Evolutionary conservation across 441 rosid species (phyloP).

Genomic region (Gossypium schwendimanii): DNA sequence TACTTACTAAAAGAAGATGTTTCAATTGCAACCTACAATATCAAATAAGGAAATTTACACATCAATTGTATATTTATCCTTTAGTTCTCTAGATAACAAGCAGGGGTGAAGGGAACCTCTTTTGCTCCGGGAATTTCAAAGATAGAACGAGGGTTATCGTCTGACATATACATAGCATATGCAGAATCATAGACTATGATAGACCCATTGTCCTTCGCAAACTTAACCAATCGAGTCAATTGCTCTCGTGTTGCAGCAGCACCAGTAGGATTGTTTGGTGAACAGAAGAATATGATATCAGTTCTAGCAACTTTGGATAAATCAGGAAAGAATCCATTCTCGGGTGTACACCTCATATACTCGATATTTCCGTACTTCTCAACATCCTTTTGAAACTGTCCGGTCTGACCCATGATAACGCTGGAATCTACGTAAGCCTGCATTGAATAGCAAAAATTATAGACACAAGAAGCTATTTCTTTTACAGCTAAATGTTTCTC

Average conservation of each 20-base stretch:
- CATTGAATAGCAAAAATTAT: neutral
- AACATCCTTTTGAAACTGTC: constrained; percentile 53
- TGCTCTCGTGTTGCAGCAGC: constrained; percentile 92
- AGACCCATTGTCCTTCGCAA: constrained; percentile 89
- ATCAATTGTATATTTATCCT: neutral
- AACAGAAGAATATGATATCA: constrained; percentile 90
- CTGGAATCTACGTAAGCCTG: constrained; percentile 98
- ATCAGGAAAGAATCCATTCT: constrained; percentile 93
- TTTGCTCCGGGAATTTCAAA: constrained; percentile 96
- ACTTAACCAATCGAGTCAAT: constrained; percentile 58
- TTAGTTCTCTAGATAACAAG: neutral
- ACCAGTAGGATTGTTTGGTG: constrained; percentile 96
- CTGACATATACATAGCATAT: constrained; percentile 84
- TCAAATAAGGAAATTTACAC: neutral
- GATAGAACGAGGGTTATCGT: constrained; percentile 80
- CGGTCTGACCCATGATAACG: constrained; percentile 95
- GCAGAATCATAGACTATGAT: constrained; percentile 93
- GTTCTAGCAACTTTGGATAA: constrained; percentile 57
- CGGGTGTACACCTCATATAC: constrained; percentile 90
- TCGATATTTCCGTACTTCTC: constrained; percentile 72
- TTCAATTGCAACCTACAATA: constrained; percentile 79
- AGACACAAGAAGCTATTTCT: neutral
- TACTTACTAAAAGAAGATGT: constrained; percentile 93
- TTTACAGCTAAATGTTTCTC: too few relatives aligned
- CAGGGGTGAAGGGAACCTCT: constrained; percentile 39